Evolutionary conservation across 176 grass and related monocot species (phyloP), one percentile per base, ranked within the genome.

Genomic region (Juncus inflexus): DNA sequence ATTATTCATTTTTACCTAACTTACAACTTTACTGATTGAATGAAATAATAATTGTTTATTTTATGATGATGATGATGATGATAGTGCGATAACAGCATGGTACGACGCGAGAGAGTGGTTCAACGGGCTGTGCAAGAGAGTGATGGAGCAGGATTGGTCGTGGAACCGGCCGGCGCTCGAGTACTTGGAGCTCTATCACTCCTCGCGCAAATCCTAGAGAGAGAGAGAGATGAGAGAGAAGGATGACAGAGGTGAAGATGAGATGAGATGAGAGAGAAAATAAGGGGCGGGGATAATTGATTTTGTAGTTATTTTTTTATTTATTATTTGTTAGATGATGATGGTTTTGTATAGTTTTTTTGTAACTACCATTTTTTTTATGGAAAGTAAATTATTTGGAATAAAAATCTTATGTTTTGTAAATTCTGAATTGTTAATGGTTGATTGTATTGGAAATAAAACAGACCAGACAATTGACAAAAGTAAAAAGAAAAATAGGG

Each of bases 121-220:
- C 38, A 42, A 89, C 75, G 72, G 40, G 13, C 61, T 97, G 52
- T 91, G 88, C 83, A 97, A 89, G 80, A 74, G 71, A 52, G 94
- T 86, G 35, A 97, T 97, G 94, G 82, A 91, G 69, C 94, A 97
- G 72, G 94, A 97, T 55, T 97, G 94, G 94, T 84, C 87, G 4
- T 97, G 88, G 94, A 97, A 97, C 72, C 86, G 94, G 9, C 88
- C 94, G 37, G 85, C 94, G 40, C 57, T 92, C 52, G 87, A 97
- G 70, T 92, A 92, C 67, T 77, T 97, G 60, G 94, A 97, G 52
- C 55, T 97, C 40, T 97, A 97, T 67, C 80, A 89, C 77, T 84
- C 88, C 0, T 74, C 88, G 3, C 88, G 83, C 65, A 97, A 89
- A 52, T 73, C 64, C 64, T 81, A 74, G 66, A 35, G 12, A 13